Conservation (phyloP, 305 asterid species). For the Striga hermonthica region DNA sequence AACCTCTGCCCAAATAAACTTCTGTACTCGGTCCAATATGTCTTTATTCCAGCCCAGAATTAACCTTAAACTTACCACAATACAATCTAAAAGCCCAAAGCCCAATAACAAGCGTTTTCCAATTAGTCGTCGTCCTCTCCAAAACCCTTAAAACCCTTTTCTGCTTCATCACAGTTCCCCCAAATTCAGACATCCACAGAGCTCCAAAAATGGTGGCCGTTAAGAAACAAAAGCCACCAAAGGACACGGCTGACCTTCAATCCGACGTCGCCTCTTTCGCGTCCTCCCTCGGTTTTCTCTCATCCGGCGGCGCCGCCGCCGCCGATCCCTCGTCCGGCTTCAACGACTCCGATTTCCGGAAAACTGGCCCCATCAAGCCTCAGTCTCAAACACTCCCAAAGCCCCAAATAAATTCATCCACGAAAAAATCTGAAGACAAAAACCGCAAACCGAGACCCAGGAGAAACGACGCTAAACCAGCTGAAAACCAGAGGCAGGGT, state of each 20-base stretch:
- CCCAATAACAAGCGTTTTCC: neutral
- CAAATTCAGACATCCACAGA: neutral
- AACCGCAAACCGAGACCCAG: conserved; percentile 20
- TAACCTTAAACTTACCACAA: too few relatives aligned
- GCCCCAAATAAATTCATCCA: conserved; percentile 4
- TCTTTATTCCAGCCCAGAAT: too few relatives aligned
- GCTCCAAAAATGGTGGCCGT: conserved; percentile 39
- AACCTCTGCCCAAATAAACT: too few relatives aligned
- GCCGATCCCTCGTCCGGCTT: conserved; percentile 58
- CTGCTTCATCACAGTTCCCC: conserved; percentile 16
- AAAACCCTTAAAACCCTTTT: conserved; percentile 33
- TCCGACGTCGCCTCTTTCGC: conserved; percentile 80
- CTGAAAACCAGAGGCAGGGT: conserved; percentile 28
- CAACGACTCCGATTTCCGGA: conserved; percentile 82
- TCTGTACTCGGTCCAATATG: too few relatives aligned
- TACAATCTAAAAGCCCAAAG: neutral
- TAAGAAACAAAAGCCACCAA: conserved; percentile 32
- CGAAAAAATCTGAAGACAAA: conserved; percentile 13
- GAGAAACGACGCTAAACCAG: conserved; percentile 27
- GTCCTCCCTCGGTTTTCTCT: conserved; percentile 73
- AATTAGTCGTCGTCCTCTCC: neutral
- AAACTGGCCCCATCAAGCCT: conserved; percentile 51
- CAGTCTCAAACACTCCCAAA: conserved; percentile 16
- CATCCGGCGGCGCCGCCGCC: conserved; percentile 40
- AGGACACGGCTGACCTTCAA: conserved; percentile 43